Conservation (phyloP, 1,284 basidiomycete species). For the Thelephora terrestris region DNA sequence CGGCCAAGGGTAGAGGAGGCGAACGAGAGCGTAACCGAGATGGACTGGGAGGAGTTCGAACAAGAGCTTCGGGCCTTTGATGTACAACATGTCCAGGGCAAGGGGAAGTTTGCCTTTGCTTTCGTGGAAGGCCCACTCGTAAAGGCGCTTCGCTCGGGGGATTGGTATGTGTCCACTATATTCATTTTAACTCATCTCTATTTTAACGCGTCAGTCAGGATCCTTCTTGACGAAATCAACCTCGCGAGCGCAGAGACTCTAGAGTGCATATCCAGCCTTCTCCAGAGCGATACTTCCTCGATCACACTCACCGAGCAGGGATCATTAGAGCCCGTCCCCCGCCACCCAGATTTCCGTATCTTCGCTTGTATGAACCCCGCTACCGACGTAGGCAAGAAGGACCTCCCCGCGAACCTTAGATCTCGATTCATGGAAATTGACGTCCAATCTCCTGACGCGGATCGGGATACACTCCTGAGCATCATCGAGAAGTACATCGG, state of each 20-base stretch:
- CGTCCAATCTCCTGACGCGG: constrained; percentile 87
- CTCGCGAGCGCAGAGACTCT: constrained; percentile 91
- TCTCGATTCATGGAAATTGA: constrained; percentile 94
- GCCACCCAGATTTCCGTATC: constrained; percentile 92
- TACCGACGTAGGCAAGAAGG: constrained; percentile 97
- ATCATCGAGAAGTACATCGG: constrained; percentile 93
- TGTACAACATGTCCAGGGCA: constrained; percentile 74
- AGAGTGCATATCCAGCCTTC: constrained; percentile 83
- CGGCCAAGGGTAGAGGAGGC: constrained; percentile 55
- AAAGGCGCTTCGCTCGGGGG: constrained; percentile 81
- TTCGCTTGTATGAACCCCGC: constrained; percentile 99
- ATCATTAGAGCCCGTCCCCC: constrained; percentile 80
- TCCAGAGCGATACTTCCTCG: constrained; percentile 81
- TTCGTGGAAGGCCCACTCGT: constrained; percentile 96
- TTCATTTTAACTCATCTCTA: neutral
- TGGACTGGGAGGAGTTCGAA: constrained; percentile 69
- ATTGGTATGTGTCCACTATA: constrained; percentile 57
- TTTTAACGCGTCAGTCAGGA: constrained; percentile 38
- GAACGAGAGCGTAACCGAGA: constrained; percentile 35
- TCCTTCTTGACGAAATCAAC: constrained; percentile 95
- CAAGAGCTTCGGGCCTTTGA: constrained; percentile 75
- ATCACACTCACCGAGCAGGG: constrained; percentile 94
- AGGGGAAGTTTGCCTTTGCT: constrained; percentile 84
- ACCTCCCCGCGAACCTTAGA: constrained; percentile 85
- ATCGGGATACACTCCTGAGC: constrained; percentile 81